Evolutionary conservation across 305 asterid genomes (phyloP), one percentile per base, ranked within the genome.

Genomic region (Fraxinus greggii): DNA sequence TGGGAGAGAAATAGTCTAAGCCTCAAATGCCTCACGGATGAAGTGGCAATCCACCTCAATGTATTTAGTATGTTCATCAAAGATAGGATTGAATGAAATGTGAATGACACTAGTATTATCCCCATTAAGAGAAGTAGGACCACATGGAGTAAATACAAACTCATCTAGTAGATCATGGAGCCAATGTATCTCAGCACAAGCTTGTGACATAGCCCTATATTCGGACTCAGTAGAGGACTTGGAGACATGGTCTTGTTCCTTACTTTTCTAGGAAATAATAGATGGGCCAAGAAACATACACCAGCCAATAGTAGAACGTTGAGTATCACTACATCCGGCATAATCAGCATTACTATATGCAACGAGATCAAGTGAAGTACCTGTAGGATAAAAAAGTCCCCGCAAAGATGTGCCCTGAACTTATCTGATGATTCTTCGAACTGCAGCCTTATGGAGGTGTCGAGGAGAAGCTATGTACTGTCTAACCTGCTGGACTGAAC

Each of bases 11-110:
- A 75, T 21, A 15, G n/a, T 13, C 24, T 23, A 6, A 21, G 72
- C 32, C 5, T 75, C n/a, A 36, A 75, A 75, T 3, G 63, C 79
- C 56, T 75, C 59, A 21, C 73, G 32, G 73, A 65, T 65, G 73
- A 65, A 65, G 33, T 24, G 17, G 33, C 32, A 65, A 24, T 23
- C 42, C 17, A 73, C 24, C 40, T 73, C 77, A 1, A 38, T 38
- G 8, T 38, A 8, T 38, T 38, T 8, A 38, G 12, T 9, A 13
- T 7, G 45, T 38, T 38, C 51, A 42, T 42, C 4, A 33, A 10
- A 51, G 61, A 36, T 42, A 9, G 10, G 79, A 76, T 42, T 76
- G 32, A 19, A 5, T 8, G 21, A 36, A n/a, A 75, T 75, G 21
- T 40, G 63, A 75, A 42, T 75, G 0, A 7, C 65, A 75, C 65